Conservation (phyloP, 371 early-diverging fungal genomes). For the Actinomucor elegans region DNA sequence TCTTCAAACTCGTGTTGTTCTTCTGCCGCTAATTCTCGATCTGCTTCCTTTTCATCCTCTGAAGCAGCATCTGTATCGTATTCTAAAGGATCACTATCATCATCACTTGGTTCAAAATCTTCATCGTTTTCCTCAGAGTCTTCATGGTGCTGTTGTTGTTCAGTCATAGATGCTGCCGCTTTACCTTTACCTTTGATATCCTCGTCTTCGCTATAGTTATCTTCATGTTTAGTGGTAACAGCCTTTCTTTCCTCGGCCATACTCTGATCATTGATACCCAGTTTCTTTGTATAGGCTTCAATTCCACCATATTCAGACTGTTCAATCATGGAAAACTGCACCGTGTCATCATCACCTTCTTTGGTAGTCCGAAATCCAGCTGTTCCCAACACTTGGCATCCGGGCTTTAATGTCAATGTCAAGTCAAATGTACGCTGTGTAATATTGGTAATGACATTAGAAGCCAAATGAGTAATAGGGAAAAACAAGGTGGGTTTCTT, state of each 20-base stretch:
- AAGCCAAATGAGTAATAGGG: constrained; percentile 32
- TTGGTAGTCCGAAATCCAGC: constrained; percentile 3
- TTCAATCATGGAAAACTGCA: constrained; percentile 60
- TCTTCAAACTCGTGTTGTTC: constrained; percentile 11
- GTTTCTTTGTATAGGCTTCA: constrained; percentile 42
- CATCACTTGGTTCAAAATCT: constrained; percentile 42
- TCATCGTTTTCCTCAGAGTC: constrained; percentile 35
- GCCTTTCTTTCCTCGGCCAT: constrained; percentile 45
- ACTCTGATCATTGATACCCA: constrained; percentile 40
- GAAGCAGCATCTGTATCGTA: constrained; percentile 41
- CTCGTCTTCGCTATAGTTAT: neutral
- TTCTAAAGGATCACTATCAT: constrained; percentile 43
- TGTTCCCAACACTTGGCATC: constrained; percentile 18
- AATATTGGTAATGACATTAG: constrained; percentile 38
- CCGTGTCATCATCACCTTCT: constrained; percentile 25
- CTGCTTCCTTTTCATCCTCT: constrained; percentile 8
- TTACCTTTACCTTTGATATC: constrained; percentile 1
- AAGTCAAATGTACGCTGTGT: constrained; percentile 63
- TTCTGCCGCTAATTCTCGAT: constrained; percentile 10
- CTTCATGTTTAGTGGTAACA: constrained; percentile 2
- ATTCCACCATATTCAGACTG: constrained; percentile 52
- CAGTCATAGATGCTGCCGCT: constrained; percentile 5
- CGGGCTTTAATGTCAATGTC: constrained; percentile 20
- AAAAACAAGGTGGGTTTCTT: constrained; percentile 59
- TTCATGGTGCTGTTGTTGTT: too few species aligned